Evolutionary conservation across 176 grass and related monocot genomes (phyloP).

Genomic region (Carex scoparia): DNA sequence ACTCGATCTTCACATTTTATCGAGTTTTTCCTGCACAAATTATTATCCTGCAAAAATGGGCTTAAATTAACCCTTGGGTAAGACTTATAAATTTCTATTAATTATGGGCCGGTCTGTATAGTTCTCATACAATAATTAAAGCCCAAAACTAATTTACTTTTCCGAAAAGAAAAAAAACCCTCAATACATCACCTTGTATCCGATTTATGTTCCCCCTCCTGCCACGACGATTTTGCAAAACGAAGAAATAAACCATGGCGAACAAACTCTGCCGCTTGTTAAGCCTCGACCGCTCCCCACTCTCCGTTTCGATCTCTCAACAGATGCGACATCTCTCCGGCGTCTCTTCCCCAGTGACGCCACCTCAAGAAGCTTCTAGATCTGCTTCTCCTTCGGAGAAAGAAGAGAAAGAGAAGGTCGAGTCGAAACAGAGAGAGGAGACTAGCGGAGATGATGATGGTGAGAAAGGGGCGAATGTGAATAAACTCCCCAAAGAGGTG

Average conservation of each 20-base stretch:
- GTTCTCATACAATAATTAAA: neutral
- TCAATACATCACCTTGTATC: neutral
- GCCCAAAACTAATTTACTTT: neutral
- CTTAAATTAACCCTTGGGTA: neutral
- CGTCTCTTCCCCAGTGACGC: neutral
- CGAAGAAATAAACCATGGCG: conserved; percentile 19
- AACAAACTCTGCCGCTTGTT: conserved; percentile 30
- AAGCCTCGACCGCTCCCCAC: neutral
- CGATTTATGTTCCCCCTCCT: neutral
- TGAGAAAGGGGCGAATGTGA: conserved; percentile 26
- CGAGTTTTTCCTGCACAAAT: neutral
- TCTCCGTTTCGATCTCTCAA: neutral
- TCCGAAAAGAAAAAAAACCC: neutral
- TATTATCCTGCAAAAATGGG: neutral
- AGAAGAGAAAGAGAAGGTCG: conserved; percentile 9
- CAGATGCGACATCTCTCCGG: conserved; percentile 15
- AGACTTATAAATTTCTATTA: neutral
- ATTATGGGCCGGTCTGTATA: neutral
- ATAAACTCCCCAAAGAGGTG: conserved; percentile 62
- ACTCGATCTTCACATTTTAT: neutral
- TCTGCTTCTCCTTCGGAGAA: neutral
- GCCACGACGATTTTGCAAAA: conserved; percentile 1
- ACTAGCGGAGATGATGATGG: neutral
- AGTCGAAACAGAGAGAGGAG: neutral
- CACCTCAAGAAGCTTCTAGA: conserved; percentile 11